phyloP scores from a whole-genome alignment of 2,329 filamentous ascomycete species.

The Fusarium citri region DNA sequence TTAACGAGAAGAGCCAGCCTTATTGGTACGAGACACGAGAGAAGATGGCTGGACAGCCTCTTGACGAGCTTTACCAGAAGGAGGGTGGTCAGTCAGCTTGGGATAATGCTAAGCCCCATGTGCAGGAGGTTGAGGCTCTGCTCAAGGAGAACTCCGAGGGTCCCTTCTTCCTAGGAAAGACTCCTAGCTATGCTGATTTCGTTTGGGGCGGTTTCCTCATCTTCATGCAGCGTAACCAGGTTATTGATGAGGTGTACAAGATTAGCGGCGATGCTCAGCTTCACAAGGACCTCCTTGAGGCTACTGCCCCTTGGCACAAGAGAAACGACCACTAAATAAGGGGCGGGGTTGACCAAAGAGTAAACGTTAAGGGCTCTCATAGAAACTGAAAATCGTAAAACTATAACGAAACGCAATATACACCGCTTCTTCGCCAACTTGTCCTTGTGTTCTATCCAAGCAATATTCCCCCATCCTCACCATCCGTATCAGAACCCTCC shows the following conservation, averaged over 20 bases:
- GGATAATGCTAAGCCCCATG: constrained; percentile 53
- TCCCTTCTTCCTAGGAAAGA: constrained; percentile 70
- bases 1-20: constrained; percentile 61
- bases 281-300: constrained; percentile 57
- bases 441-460: background rate
- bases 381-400: background rate
- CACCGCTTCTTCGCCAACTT: background rate
- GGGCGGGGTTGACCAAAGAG: background rate
- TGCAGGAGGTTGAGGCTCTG: constrained; percentile 56
- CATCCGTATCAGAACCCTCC: constrained; percentile 21
- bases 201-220: constrained; percentile 63
- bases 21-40: constrained; percentile 69
- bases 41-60: constrained; percentile 61
- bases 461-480: constrained; percentile 31
- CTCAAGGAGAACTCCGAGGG: constrained; percentile 68
- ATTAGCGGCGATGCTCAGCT: constrained; percentile 52
- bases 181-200: constrained; percentile 68
- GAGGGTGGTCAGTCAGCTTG: constrained; percentile 64
- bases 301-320: constrained; percentile 54
- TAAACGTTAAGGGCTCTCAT: background rate
- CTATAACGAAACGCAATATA: no score
- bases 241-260: constrained; percentile 52
- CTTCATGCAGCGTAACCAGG: constrained; percentile 53
- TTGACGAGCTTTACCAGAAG: constrained; percentile 62
- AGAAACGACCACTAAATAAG: constrained; percentile 51